phyloP scores from a whole-genome alignment of 768 basidiomycete species.

The Amanita inopinata region DNA sequence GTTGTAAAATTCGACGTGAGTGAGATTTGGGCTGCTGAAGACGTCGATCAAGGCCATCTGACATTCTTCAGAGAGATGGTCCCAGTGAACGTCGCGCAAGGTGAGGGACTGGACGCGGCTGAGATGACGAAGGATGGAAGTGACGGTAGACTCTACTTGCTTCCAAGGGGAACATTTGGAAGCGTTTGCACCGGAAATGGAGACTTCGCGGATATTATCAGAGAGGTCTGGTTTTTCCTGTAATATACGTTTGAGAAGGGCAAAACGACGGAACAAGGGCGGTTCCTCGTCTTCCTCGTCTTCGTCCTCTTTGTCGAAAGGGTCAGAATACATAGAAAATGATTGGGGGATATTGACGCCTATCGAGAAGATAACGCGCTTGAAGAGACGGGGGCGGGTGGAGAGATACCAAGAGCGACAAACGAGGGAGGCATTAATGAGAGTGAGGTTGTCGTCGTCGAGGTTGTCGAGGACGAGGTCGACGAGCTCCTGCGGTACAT shows the following conservation, averaged over 20 bases:
- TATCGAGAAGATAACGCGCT: slow-evolving; percentile 8
- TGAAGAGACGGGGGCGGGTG: slow-evolving; percentile 16
- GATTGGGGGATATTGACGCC: slow-evolving; percentile 11
- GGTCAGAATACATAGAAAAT: no score
- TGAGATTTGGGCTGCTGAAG: slow-evolving; percentile 11
- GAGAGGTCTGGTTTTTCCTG: slow-evolving; percentile 10
- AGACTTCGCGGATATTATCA: slow-evolving; percentile 10
- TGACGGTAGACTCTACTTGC: slow-evolving; percentile 4
- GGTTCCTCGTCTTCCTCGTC: not conserved
- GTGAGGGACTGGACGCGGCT: slow-evolving; percentile 6
- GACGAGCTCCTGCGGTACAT: slow-evolving; percentile 18
- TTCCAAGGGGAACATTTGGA: slow-evolving; percentile 6
- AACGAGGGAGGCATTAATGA: slow-evolving; percentile 11
- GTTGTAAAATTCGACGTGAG: slow-evolving; percentile 9
- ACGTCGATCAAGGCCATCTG: slow-evolving; percentile 5
- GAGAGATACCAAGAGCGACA: slow-evolving; percentile 16
- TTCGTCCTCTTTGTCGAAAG: no score
- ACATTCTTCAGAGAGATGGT: slow-evolving; percentile 7
- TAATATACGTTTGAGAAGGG: slow-evolving; percentile 10
- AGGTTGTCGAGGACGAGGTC: slow-evolving; percentile 16
- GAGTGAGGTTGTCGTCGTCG: slow-evolving; percentile 12
- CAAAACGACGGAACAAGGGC: slow-evolving; percentile 9
- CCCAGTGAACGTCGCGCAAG: slow-evolving; percentile 12
- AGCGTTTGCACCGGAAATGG: slow-evolving; percentile 9
- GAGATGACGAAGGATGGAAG: slow-evolving; percentile 9